Conservation (phyloP, 2,329 filamentous ascomycete genomes). For the Penicillium palitans region DNA sequence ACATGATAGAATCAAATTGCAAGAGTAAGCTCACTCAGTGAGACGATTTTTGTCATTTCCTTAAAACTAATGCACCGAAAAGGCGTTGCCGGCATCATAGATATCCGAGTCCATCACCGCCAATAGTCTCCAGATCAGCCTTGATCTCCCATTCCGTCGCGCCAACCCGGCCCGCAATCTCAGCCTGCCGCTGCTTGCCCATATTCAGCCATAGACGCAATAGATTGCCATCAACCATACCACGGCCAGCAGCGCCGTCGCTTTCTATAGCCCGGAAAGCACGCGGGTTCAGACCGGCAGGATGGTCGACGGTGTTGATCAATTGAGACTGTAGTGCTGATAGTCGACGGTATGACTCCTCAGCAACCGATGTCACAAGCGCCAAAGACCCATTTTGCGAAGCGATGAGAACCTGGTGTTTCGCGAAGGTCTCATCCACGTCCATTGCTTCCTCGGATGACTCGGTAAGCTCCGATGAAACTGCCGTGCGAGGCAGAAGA, state of each 20-base stretch:
- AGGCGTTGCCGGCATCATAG: conserved; percentile 25
- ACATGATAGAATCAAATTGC: neutral
- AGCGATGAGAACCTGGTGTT: conserved; percentile 65
- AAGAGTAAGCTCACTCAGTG: neutral
- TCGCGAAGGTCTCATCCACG: conserved; percentile 34
- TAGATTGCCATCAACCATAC: conserved; percentile 76
- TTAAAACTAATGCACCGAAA: neutral
- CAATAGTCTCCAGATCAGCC: conserved; percentile 66
- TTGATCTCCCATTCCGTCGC: conserved; percentile 66
- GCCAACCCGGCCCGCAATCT: conserved; percentile 74
- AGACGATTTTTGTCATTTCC: neutral
- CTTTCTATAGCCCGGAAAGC: conserved; percentile 66
- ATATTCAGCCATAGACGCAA: conserved; percentile 74
- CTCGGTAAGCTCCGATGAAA: conserved; percentile 42
- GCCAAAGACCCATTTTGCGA: conserved; percentile 74
- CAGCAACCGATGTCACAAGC: conserved; percentile 73
- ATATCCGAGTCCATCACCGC: conserved; percentile 62
- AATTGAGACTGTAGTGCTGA: conserved; percentile 79
- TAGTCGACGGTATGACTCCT: conserved; percentile 79
- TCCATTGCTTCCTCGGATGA: conserved; percentile 43
- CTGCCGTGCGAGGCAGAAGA: conserved; percentile 68
- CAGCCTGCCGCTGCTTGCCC: conserved; percentile 66
- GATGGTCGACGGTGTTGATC: conserved; percentile 70
- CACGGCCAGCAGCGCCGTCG: conserved; percentile 55
- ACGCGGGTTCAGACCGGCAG: conserved; percentile 79